A percentile compares a stretch with the other conserved stretches of the same genome.
phyloP scores from a whole-genome alignment of 306 rosid genomes.

The Carpinus viminea region DNA sequence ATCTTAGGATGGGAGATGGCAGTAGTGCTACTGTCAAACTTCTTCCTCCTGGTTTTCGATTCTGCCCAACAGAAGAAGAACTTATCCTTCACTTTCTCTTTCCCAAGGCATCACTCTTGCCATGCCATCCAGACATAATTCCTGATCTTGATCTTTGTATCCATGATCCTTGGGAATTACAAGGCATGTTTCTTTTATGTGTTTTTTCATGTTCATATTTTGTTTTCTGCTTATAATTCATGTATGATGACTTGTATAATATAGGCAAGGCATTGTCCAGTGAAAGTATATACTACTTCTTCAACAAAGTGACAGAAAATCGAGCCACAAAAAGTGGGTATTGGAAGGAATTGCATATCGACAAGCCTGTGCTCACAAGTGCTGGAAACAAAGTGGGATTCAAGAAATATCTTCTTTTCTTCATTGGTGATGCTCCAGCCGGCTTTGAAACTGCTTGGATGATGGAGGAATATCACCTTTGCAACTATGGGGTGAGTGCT shows the following conservation, averaged over 20 bases:
- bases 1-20: constrained; percentile 29
- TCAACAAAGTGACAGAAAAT: constrained; percentile 38
- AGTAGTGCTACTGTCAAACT: constrained; percentile 31
- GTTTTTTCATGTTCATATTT: background rate
- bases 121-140: constrained; percentile 48
- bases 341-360: constrained; percentile 47
- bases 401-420: constrained; percentile 48
- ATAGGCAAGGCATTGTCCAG: constrained; percentile 48
- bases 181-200: constrained; percentile 31
- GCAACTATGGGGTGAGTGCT: constrained; percentile 23
- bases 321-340: constrained; percentile 43
- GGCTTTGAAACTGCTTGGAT: constrained; percentile 48
- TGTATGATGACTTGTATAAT: too few species aligned
- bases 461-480: constrained; percentile 54
- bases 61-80: constrained; percentile 60
- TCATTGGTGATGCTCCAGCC: constrained; percentile 31
- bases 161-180: constrained; percentile 42
- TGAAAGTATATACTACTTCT: constrained; percentile 46
- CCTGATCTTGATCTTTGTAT: constrained; percentile 46
- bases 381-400: constrained; percentile 42
- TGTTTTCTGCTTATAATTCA: background rate
- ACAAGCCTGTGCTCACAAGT: constrained; percentile 30
- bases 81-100: constrained; percentile 50
- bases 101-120: constrained; percentile 37
- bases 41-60: constrained; percentile 59